Base-by-base conservation (phyloP, 257 asterid genomes). In the Jacaranda copaia region DNA sequence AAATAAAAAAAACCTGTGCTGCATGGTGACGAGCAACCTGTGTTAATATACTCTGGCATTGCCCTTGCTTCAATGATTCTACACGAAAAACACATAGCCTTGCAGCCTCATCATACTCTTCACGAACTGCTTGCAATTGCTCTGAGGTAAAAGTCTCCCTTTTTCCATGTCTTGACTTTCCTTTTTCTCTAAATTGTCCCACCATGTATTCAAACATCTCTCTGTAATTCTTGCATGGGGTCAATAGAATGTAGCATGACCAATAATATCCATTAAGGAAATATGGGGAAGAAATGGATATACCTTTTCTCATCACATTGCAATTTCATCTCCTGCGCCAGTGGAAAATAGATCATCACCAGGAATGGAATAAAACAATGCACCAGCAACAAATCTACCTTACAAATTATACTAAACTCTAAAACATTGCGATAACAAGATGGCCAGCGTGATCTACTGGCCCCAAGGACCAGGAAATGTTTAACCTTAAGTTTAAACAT, bases 11-110 rank as follows among this genome's bases (percentile, higher is more conserved):
- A 56, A 94, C 98, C 96, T 94, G 98, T 25, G 98, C 98, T 51
- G 93, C 87, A 83, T 94, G 98, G 85, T 94, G 98, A 68, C 98
- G 98, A 64, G 91, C 94, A 74, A 98, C 98, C 84, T 92, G 97
- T 15, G 98, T 92, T 72, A 94, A 84, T 70, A 94, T 85, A 82
- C 98, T 94, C 51, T 89, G 89, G 79, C 92, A 82, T 79, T 91
- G 98, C 83, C 98, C 98, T 85, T 92, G 96, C 86, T 94, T 94
- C 88, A 94, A 84, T 75, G 98, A 94, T 84, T 91, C 93, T 52
- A 92, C 97, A 56, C 98, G 98, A 62, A 94, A 94, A 78, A 94
- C 87, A 78, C 97, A 94, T 20, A 92, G 86, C 86, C 98, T 87
- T 60, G 98, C 90, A 66, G 82, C 93, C 42, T 94, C 98, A 75